phyloP scores from a whole-genome alignment of 2,329 filamentous ascomycete species.

The Emericellopsis cladophorae region DNA sequence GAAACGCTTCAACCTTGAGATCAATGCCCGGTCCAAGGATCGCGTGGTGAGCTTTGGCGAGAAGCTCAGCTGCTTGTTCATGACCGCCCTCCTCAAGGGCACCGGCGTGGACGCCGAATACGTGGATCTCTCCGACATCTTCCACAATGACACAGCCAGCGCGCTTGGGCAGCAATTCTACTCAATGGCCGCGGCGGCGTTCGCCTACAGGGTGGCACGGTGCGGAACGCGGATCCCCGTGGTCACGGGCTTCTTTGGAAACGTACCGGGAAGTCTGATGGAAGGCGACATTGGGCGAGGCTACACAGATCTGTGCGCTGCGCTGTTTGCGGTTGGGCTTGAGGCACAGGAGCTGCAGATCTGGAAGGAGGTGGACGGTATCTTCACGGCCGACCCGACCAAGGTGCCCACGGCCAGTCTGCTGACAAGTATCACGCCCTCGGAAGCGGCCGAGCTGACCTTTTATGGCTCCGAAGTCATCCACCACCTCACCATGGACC shows the following conservation, averaged over 20 bases:
- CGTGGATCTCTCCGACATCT: conserved; percentile 74
- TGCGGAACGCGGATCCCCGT: conserved; percentile 62
- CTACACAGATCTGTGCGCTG: conserved; percentile 93
- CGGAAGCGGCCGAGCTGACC: conserved; percentile 90
- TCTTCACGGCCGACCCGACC: conserved; percentile 73
- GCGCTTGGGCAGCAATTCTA: conserved; percentile 60
- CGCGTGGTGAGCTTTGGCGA: conserved; percentile 91
- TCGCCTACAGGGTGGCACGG: conserved; percentile 50
- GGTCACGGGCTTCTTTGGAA: conserved; percentile 89
- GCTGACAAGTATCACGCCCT: conserved; percentile 79
- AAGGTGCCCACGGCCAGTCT: conserved; percentile 90
- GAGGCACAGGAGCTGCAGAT: conserved; percentile 82
- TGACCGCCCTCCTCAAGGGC: conserved; percentile 75
- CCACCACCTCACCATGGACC: conserved; percentile 97
- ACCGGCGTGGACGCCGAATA: conserved; percentile 75
- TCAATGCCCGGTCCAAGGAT: conserved; percentile 68
- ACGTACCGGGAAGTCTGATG: conserved; percentile 80
- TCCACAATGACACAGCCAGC: conserved; percentile 51
- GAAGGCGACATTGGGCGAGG: conserved; percentile 83
- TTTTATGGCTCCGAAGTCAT: conserved; percentile 95
- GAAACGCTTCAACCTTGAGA: conserved; percentile 57
- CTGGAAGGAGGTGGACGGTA: conserved; percentile 98
- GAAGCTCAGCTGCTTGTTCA: conserved; percentile 86
- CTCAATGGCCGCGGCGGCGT: conserved; percentile 44
- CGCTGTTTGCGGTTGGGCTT: conserved; percentile 81